Evolutionary conservation across 2,329 filamentous ascomycete genomes (phyloP), one percentile per base, ranked within the genome.

Genomic region (Fusarium setosum): DNA sequence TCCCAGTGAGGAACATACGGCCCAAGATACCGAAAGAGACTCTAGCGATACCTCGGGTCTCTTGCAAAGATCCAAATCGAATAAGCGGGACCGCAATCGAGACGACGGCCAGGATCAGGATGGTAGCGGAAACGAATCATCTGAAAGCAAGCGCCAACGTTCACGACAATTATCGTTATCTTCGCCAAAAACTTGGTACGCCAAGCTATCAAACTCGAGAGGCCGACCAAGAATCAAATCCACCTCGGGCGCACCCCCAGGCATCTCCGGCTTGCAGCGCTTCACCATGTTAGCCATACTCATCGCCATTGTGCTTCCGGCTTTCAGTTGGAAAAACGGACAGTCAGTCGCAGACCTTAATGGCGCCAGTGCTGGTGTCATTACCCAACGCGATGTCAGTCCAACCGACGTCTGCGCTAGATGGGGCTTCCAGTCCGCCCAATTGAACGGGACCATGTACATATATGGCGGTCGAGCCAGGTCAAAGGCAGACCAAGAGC

Each of bases 371-470:
- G 84, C 84, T 4, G 82, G 82, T n/a, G 74, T 82, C 15, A 80
- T 84, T 34, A 26, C 38, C 2, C 50, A 61, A 31, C 71, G 73
- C 21, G 70, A 72, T 48, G 60, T 60, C 6, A 70, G 74, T 45
- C 50, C 74, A 62, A 70, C 69, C 4, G 80, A 86, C 65, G 81
- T 89, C 13, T 92, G 90, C 72, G 84, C 84, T 53, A 80, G 90
- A 74, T 92, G 88, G 88, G 85, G 85, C 17, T 86, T 89, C 51
- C 89, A 92, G 76, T 85, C 87, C 82, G 88, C 92, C 4, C 74
- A 91, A 32, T 83, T 94, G 15, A 93, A 93, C 66, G 91, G 91
- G 13, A 94, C 90, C 0, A 73, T 94, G 4, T 94, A 92, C 73
- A 85, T 93, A 54, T 94, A 93, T 68, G 92, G 92, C 32, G 92